Evolutionary conservation across 768 basidiomycete species (phyloP).

Genomic region (Plicaturopsis crispa): DNA sequence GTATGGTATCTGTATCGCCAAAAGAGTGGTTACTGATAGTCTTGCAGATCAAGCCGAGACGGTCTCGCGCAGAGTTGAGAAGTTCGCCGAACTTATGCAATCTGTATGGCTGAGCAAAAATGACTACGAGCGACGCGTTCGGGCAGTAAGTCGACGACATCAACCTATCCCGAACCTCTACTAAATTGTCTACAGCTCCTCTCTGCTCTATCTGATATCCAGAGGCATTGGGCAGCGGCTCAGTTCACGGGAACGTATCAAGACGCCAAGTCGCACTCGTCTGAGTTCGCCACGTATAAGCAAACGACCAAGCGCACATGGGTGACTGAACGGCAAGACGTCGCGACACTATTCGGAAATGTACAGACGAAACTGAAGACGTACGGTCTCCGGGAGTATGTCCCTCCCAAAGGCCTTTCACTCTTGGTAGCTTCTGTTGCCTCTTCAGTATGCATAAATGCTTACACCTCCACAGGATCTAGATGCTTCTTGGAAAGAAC

Average conservation of each 20-base stretch:
- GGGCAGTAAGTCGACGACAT: conserved; percentile 43
- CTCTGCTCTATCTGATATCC: conserved; percentile 55
- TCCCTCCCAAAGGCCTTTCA: conserved; percentile 65
- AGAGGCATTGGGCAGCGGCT: conserved; percentile 60
- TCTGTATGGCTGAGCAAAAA: conserved; percentile 83
- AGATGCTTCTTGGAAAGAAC: conserved; percentile 66
- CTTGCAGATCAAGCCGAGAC: conserved; percentile 86
- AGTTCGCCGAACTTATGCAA: conserved; percentile 94
- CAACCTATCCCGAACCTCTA: not conserved
- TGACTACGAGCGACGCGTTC: conserved; percentile 87
- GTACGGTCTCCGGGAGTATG: conserved; percentile 80
- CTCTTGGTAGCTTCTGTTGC: conserved; percentile 37
- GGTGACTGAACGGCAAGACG: conserved; percentile 86
- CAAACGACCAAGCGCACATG: conserved; percentile 78
- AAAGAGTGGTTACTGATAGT: conserved; percentile 5
- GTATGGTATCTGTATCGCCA: conserved; percentile 32
- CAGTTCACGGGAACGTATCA: conserved; percentile 67
- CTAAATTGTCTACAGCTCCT: conserved; percentile 56
- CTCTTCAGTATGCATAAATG: conserved; percentile 1
- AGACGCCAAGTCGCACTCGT: conserved; percentile 73
- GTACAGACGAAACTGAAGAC: conserved; percentile 92
- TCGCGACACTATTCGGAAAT: conserved; percentile 83
- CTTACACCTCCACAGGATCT: conserved; percentile 40
- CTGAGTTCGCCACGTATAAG: conserved; percentile 74
- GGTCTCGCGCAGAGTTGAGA: conserved; percentile 86